A percentile compares a stretch with the other conserved stretches of the same genome.
These are phyloP conservation scores for Kodamaea fungicola DNA, from an alignment of 1,139 yeast species.

Conservation along the genomic window DNA sequence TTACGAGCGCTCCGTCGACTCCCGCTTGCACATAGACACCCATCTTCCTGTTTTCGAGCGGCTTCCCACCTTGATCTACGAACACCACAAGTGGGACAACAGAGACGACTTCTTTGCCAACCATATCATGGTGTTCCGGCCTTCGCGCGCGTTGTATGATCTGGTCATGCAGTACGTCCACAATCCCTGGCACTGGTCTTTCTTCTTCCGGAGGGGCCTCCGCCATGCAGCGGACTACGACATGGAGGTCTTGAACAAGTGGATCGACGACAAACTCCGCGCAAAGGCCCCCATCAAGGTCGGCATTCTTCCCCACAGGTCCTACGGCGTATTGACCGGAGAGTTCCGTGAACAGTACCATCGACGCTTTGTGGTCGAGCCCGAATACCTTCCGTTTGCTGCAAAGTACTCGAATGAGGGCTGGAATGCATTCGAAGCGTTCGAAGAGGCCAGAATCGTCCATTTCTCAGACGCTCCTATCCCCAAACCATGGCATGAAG, in stretches of 20 bases:
- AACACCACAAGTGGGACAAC: conserved; percentile 30
- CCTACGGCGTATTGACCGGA: conserved; percentile 48
- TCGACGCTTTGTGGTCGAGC: conserved; percentile 24
- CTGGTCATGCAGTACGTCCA: conserved; percentile 27
- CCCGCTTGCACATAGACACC: background rate
- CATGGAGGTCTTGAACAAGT: conserved; percentile 48
- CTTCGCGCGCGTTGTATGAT: conserved; percentile 26
- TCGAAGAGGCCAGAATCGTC: conserved; percentile 23
- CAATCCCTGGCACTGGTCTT: conserved; percentile 32
- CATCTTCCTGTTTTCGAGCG: conserved; percentile 4
- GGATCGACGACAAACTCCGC: conserved; percentile 16
- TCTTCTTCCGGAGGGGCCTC: conserved; percentile 19
- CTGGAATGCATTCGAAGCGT: conserved; percentile 26
- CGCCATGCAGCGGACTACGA: conserved; percentile 36
- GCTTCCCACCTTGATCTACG: conserved; percentile 21
- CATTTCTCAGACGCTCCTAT: conserved; percentile 47
- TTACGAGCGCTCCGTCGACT: conserved; percentile 4
- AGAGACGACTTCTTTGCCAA: conserved; percentile 33
- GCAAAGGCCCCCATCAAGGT: conserved; percentile 18
- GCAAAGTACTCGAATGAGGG: conserved; percentile 16
- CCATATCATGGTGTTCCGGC: conserved; percentile 47
- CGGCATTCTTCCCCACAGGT: conserved; percentile 42
- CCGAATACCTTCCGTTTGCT: conserved; percentile 32
- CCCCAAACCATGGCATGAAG: conserved; percentile 44
- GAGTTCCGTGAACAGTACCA: conserved; percentile 38